Evolutionary conservation across 371 early-diverging fungal species (phyloP), one percentile per base, ranked within the genome.

Genomic region (Umbelopsis sp.): DNA sequence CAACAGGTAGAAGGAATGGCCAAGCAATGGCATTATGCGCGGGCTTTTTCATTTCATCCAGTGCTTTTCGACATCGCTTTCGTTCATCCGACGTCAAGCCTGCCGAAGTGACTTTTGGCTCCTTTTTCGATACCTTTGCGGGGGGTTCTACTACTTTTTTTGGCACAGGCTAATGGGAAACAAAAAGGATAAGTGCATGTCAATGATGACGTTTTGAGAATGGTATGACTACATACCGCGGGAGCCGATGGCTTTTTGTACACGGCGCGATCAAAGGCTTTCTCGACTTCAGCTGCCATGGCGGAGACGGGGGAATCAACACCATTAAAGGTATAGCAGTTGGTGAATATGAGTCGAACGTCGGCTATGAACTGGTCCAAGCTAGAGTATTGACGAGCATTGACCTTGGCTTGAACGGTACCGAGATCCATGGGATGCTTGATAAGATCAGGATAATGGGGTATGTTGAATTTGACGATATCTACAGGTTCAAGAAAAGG

Each of bases 341-440:
- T 88, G 14, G 82, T 72, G 37, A 88, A 82, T 18, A 88, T 78
- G 6, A 86, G 72, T 3, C 76, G 74, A 8, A 84, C 76, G 53
- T 88, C 87, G 1, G 66, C 67, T 24, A 76, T 67, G 53, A 85
- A 85, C 38, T 78, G 81, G 37, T 80, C 83, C 2, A 84, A 68
- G 0, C 78, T 73, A 2, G 53, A 53, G 52, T 89, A 89, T 48
- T 72, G 67, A 7, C 81, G 79, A 16, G 69, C 69, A 9, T 73
- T 65, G 45, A 89, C 63, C 74, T 97, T 97, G 52, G 81, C 76
- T 69, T 91, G 90, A 24, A 99, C 89, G 0, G 99, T 99, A 1
- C 93, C 89, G 22, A 99, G 85, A 73, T 99, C 99, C 99, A 99
- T 99, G 0, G 99, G 99, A 4, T 88, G 67, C 74, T 95, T 98